Percentiles rank a stretch among this genome's conserved stretches.
phyloP scores from a whole-genome alignment of 2,329 filamentous ascomycete species.

The Meredithiella fracta region DNA sequence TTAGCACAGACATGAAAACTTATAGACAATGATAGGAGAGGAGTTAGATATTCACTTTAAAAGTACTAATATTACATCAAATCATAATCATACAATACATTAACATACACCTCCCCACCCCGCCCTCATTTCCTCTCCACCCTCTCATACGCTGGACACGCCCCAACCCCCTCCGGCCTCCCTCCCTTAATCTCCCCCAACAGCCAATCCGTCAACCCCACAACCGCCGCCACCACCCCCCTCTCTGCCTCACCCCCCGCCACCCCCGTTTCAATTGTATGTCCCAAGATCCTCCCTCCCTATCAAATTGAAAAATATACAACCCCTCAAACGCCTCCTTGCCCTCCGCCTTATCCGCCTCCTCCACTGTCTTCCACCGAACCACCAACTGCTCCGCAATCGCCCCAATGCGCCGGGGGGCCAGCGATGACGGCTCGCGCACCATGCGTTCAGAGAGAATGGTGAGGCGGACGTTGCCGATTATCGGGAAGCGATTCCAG shows the following conservation, averaged over 20 bases:
- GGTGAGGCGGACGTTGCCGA: slow-evolving; percentile 76
- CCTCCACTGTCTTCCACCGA: slow-evolving; percentile 48
- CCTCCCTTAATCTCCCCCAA: slow-evolving; percentile 48
- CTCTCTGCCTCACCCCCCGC: slow-evolving; percentile 69
- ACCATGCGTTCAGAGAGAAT: slow-evolving; percentile 85
- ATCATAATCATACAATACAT: too few relatives aligned
- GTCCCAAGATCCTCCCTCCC: slow-evolving; percentile 62
- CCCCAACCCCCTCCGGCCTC: slow-evolving; percentile 8
- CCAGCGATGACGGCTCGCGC: slow-evolving; percentile 34
- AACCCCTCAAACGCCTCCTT: slow-evolving; percentile 69
- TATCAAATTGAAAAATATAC: slow-evolving; percentile 92
- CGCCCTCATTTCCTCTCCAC: not conserved
- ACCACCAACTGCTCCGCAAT: slow-evolving; percentile 71
- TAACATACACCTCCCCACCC: not conserved
- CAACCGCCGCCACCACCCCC: slow-evolving; percentile 64
- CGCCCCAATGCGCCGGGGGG: slow-evolving; percentile 35
- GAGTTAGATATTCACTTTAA: too few relatives aligned
- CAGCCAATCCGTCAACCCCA: slow-evolving; percentile 88
- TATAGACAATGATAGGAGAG: too few relatives aligned
- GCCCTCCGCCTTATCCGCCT: slow-evolving; percentile 21
- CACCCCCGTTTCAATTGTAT: slow-evolving; percentile 88
- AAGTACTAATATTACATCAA: too few relatives aligned
- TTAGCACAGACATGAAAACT: too few relatives aligned
- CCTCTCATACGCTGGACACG: slow-evolving; percentile 14
- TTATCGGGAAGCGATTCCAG: slow-evolving; percentile 81